These are phyloP conservation scores for Penicillium capsulatum DNA, from an alignment of 2,329 filamentous ascomycete genomes.

Conservation along the genomic window DNA sequence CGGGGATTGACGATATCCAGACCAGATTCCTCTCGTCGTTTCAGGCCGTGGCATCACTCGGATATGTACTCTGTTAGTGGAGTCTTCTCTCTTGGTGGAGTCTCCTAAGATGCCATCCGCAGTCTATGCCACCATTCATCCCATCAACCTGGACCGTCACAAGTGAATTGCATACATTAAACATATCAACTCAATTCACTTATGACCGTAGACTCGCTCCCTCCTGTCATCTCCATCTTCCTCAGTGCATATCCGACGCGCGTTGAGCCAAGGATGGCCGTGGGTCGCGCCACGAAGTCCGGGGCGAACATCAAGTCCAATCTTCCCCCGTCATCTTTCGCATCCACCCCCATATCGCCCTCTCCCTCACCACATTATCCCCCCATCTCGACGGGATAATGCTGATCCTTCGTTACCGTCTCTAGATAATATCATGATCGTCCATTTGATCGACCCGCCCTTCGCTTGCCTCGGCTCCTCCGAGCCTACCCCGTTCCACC, in stretches of 20 bases:
- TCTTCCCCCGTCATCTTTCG: slow-evolving; percentile 1
- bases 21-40: too few species aligned
- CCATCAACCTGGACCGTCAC: too few species aligned
- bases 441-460: slow-evolving; percentile 27
- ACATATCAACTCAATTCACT: too few species aligned
- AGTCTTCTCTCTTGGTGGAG: too few species aligned
- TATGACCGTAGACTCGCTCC: too few species aligned
- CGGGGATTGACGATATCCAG: too few species aligned
- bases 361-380: neutral
- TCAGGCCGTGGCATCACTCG: too few species aligned
- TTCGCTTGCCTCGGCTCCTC: slow-evolving; percentile 31
- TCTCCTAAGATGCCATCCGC: too few species aligned
- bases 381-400: slow-evolving; percentile 21
- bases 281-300: slow-evolving; percentile 9
- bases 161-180: too few species aligned
- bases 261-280: neutral
- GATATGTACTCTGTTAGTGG: too few species aligned
- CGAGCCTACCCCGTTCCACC: slow-evolving; percentile 30
- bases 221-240: too few species aligned
- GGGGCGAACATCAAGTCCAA: slow-evolving; percentile 1
- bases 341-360: slow-evolving; percentile 1
- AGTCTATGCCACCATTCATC: too few species aligned
- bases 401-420: slow-evolving; percentile 30
- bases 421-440: slow-evolving; percentile 38
- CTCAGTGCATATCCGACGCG: neutral